Conservation (phyloP, 2,329 filamentous ascomycete genomes). For the Epichloe hybrida region DNA sequence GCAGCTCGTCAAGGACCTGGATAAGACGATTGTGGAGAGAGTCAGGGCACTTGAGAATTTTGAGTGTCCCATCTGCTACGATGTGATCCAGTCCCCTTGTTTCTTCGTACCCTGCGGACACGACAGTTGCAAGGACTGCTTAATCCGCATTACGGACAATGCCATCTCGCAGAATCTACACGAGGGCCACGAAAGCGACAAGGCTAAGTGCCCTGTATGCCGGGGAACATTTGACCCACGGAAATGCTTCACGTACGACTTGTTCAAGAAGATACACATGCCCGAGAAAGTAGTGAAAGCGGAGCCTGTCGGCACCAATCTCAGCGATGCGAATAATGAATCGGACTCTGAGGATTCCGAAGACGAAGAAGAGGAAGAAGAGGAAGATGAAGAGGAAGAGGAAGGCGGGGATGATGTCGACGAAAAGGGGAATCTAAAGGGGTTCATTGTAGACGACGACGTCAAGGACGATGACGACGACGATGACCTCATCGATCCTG, state of each 20-base stretch:
- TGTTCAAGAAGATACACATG: slow-evolving; percentile 62
- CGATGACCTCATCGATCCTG: slow-evolving; percentile 8
- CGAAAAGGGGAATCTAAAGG: slow-evolving; percentile 21
- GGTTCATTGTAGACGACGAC: slow-evolving; percentile 19
- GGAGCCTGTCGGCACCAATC: slow-evolving; percentile 23
- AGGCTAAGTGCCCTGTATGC: slow-evolving; percentile 63
- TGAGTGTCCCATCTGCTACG: slow-evolving; percentile 74
- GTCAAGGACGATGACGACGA: slow-evolving; percentile 12
- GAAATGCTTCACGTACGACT: slow-evolving; percentile 58
- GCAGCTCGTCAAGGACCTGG: slow-evolving; percentile 48
- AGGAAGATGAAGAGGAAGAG: neutral
- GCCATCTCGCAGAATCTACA: slow-evolving; percentile 38
- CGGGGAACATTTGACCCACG: slow-evolving; percentile 51
- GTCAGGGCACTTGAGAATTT: slow-evolving; percentile 48
- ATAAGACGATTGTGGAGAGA: slow-evolving; percentile 47
- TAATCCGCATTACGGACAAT: slow-evolving; percentile 53
- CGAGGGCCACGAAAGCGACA: slow-evolving; percentile 43
- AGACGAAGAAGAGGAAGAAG: slow-evolving; percentile 5
- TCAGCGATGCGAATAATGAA: slow-evolving; percentile 16
- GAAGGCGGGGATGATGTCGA: slow-evolving; percentile 19
- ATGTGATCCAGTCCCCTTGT: slow-evolving; percentile 57
- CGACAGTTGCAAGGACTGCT: slow-evolving; percentile 63
- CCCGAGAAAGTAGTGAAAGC: slow-evolving; percentile 33
- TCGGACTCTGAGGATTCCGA: slow-evolving; percentile 12
- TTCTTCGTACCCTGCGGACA: slow-evolving; percentile 80